Percentiles rank a stretch among this genome's conserved stretches.
Evolutionary conservation across 495 filamentous ascomycete genomes (phyloP).

Genomic region (Hapsidospora chrysogenum): DNA sequence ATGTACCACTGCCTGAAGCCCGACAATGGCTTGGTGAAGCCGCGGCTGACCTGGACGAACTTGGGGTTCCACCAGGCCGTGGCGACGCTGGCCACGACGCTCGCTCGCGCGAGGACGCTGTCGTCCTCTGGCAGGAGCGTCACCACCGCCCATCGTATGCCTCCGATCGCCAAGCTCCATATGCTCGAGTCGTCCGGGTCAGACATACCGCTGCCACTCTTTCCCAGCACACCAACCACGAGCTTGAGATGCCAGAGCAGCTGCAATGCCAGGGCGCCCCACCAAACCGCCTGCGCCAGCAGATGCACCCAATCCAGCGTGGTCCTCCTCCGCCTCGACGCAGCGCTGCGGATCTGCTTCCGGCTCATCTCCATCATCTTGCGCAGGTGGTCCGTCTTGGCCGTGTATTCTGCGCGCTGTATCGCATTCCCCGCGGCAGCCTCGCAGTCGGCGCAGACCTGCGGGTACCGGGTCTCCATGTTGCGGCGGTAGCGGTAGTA

Average conservation of each 20-base stretch:
- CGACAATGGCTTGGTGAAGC: slow-evolving; percentile 42
- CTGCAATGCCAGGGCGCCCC: slow-evolving; percentile 36
- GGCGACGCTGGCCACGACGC: slow-evolving; percentile 33
- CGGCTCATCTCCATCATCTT: slow-evolving; percentile 53
- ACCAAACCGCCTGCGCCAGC: slow-evolving; percentile 29
- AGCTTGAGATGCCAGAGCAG: slow-evolving; percentile 30
- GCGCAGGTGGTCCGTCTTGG: slow-evolving; percentile 60
- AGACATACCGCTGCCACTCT: slow-evolving; percentile 2
- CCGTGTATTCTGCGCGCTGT: slow-evolving; percentile 51
- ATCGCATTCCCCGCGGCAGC: slow-evolving; percentile 48
- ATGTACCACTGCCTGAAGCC: slow-evolving; percentile 55
- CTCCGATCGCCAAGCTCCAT: not conserved
- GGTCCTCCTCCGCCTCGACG: slow-evolving; percentile 18
- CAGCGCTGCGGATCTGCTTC: slow-evolving; percentile 8
- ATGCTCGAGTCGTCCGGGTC: slow-evolving; percentile 1
- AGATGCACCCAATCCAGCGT: slow-evolving; percentile 33
- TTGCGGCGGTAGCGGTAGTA: slow-evolving; percentile 43
- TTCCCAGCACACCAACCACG: slow-evolving; percentile 13
- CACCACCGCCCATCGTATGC: not conserved
- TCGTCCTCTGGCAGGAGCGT: slow-evolving; percentile 6
- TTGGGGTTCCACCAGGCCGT: slow-evolving; percentile 67
- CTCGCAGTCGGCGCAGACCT: slow-evolving; percentile 64
- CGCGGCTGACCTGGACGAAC: slow-evolving; percentile 44
- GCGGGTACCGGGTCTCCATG: slow-evolving; percentile 65
- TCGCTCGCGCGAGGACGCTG: slow-evolving; percentile 25